Evolutionary conservation across 108 stramenopile genomes (phyloP).

Genomic region (Skeletonema costatum): DNA sequence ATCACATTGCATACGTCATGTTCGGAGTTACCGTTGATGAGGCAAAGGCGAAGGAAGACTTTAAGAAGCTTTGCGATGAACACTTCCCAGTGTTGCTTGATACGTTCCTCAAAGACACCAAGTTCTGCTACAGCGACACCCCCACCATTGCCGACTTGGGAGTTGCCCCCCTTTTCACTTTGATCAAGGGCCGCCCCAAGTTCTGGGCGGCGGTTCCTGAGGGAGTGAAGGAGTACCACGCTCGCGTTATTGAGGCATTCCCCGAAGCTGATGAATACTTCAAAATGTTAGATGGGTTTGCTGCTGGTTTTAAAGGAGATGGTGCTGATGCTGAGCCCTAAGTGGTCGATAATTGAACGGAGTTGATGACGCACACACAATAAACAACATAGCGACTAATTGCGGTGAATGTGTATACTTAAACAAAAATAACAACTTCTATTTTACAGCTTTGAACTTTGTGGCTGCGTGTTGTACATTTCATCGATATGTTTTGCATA

Average conservation of each 20-base stretch:
- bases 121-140: constrained; percentile 42
- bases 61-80: constrained; percentile 21
- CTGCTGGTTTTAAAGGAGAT: constrained; percentile 23
- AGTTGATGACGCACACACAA: no score
- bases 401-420: not conserved
- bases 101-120: constrained; percentile 41
- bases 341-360: not conserved
- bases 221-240: constrained; percentile 38
- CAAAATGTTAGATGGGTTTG: constrained; percentile 28
- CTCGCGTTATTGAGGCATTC: constrained; percentile 35
- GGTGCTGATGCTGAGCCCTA: constrained; percentile 41
- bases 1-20: constrained; percentile 37
- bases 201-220: constrained; percentile 31
- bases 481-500: constrained; percentile 82
- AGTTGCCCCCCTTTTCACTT: constrained; percentile 34
- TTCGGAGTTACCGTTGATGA: constrained; percentile 34
- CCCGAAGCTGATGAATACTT: constrained; percentile 30
- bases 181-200: constrained; percentile 39
- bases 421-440: constrained; percentile 9
- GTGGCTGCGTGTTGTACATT: constrained; percentile 76
- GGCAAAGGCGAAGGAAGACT: constrained; percentile 36
- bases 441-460: constrained; percentile 70
- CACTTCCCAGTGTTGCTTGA: constrained; percentile 37
- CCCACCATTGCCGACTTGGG: constrained; percentile 56
- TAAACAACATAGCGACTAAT: not conserved